Conservation (phyloP, 2,329 filamentous ascomycete species). For the Epichloe festucae region DNA sequence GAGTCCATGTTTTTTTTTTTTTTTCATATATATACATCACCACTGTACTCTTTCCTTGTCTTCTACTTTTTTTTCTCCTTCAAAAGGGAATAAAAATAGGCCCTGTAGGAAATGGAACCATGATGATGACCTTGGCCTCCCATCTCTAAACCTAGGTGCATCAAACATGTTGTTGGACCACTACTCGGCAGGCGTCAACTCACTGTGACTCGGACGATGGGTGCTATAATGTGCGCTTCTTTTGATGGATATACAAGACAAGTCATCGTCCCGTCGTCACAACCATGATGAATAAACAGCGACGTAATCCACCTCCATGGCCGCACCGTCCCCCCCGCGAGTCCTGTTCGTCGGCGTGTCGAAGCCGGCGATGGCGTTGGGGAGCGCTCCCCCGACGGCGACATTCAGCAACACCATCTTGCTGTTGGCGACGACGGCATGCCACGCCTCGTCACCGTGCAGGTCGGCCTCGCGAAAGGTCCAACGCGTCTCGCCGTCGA, state of each 20-base stretch:
- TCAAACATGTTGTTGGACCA: too few species aligned
- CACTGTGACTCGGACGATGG: too few species aligned
- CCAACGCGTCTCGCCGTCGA: constrained; percentile 18
- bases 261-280: neutral
- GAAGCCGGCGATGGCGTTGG: constrained; percentile 19
- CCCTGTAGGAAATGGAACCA: neutral
- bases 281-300: constrained; percentile 16
- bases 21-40: too few species aligned
- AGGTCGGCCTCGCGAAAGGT: constrained; percentile 16
- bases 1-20: too few species aligned
- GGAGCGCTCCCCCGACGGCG: constrained; percentile 26
- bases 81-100: too few species aligned
- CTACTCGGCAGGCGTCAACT: too few species aligned
- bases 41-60: too few species aligned
- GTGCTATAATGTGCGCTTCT: too few species aligned
- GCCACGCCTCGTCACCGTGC: constrained; percentile 16
- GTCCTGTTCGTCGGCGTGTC: constrained; percentile 22
- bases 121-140: neutral
- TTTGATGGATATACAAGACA: too few species aligned
- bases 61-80: too few species aligned
- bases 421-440: constrained; percentile 14
- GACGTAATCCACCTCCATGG: constrained; percentile 28
- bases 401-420: constrained; percentile 27
- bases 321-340: constrained; percentile 16
- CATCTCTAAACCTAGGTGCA: too few species aligned